Conservation (phyloP, 2,329 filamentous ascomycete species). For the Biscogniauxia marginata region DNA sequence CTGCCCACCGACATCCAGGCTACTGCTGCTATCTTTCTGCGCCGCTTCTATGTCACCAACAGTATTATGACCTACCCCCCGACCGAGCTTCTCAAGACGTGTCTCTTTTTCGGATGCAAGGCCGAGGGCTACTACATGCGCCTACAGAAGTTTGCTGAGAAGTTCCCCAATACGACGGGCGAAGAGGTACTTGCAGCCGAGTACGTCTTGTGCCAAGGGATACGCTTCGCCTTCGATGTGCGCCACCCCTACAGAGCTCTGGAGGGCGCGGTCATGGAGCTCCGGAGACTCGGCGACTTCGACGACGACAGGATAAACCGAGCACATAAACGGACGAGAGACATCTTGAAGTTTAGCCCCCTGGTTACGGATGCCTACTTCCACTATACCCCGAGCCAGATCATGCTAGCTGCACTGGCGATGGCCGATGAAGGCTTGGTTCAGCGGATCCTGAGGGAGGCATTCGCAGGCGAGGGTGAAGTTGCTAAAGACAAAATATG, state of each 20-base stretch:
- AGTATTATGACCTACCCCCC: conserved; percentile 96
- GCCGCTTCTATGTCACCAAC: conserved; percentile 94
- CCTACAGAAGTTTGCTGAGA: conserved; percentile 62
- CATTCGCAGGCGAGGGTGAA: conserved; percentile 34
- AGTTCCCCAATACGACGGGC: conserved; percentile 67
- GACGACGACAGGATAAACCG: conserved; percentile 52
- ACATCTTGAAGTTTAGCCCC: conserved; percentile 74
- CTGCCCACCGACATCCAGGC: conserved; percentile 55
- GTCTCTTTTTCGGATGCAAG: conserved; percentile 90
- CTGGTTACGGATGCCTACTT: conserved; percentile 95
- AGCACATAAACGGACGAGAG: conserved; percentile 72
- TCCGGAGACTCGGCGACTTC: conserved; percentile 65
- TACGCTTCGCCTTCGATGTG: conserved; percentile 92
- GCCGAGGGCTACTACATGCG: conserved; percentile 80
- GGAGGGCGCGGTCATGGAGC: conserved; percentile 82
- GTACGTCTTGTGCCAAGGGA: conserved; percentile 86
- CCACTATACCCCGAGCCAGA: conserved; percentile 90
- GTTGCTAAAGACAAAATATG: conserved; percentile 46
- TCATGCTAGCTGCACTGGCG: conserved; percentile 79
- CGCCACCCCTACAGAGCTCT: conserved; percentile 85
- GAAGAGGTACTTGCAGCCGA: conserved; percentile 89
- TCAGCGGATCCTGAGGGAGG: conserved; percentile 45
- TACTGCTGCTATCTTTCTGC: conserved; percentile 85
- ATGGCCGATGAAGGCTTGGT: conserved; percentile 69
- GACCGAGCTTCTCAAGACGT: conserved; percentile 82